Evolutionary conservation across 2,329 filamentous ascomycete species (phyloP).

Genomic region (Helicocarpus griseus): DNA sequence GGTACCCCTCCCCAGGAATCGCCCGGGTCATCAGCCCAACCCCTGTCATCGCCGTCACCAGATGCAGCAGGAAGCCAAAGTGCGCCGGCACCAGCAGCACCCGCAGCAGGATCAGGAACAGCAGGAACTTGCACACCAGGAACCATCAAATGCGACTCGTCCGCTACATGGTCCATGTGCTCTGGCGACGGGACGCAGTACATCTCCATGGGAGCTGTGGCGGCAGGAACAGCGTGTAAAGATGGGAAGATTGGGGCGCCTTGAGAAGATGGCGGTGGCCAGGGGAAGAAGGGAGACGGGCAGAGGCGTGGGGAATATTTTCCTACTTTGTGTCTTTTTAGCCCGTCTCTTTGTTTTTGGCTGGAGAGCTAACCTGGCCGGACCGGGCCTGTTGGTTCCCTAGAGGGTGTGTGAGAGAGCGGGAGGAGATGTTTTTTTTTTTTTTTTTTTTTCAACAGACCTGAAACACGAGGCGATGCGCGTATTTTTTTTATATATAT

Average conservation of each 20-base stretch:
- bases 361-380: background rate
- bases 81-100: background rate
- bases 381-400: no score
- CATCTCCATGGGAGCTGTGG: slow-evolving; percentile 9
- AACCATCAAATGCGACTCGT: slow-evolving; percentile 9
- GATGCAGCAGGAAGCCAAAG: background rate
- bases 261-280: no score
- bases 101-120: background rate
- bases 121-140: slow-evolving; percentile 4
- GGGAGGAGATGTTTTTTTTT: no score
- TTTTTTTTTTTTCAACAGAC: no score
- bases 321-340: no score
- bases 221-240: slow-evolving; percentile 5
- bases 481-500: background rate
- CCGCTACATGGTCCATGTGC: slow-evolving; percentile 9
- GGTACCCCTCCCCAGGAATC: background rate
- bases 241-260: background rate
- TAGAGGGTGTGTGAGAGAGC: no score
- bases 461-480: background rate
- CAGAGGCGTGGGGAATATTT: background rate
- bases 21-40: background rate
- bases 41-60: background rate
- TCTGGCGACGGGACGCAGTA: slow-evolving; percentile 1
- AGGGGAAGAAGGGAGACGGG: background rate
- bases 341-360: no score